Percentiles rank a stretch among this genome's conserved stretches.
Conservation (phyloP, 2,329 filamentous ascomycete genomes). For the Stachybotrys echinatus region DNA sequence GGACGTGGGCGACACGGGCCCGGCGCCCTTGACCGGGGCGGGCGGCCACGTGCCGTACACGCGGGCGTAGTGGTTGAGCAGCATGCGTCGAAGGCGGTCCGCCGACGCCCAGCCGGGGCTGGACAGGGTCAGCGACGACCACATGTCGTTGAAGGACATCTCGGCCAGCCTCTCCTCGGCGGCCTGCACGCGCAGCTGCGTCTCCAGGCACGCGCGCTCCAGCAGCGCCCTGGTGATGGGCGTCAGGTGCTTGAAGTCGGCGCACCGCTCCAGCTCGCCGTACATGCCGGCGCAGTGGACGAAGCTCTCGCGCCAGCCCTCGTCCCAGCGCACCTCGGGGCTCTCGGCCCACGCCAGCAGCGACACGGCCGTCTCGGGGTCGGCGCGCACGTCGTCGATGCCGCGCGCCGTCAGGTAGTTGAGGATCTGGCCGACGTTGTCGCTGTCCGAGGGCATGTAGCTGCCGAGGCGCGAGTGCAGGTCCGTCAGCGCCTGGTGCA, state of each 20-base stretch:
- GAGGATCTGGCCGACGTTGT: constrained; percentile 54
- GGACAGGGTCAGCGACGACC: constrained; percentile 35
- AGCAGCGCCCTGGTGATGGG: constrained; percentile 59
- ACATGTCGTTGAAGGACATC: constrained; percentile 60
- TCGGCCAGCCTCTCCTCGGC: constrained; percentile 55
- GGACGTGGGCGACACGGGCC: neutral
- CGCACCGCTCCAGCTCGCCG: constrained; percentile 39
- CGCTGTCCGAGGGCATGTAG: constrained; percentile 51
- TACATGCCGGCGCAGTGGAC: constrained; percentile 63
- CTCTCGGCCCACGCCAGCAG: constrained; percentile 62
- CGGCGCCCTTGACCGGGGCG: constrained; percentile 3
- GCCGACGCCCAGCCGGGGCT: constrained; percentile 48
- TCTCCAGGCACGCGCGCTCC: constrained; percentile 55
- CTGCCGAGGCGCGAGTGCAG: constrained; percentile 54
- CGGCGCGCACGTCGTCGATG: constrained; percentile 60
- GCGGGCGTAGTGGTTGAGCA: constrained; percentile 51
- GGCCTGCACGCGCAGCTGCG: constrained; percentile 55
- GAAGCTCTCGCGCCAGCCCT: constrained; percentile 64
- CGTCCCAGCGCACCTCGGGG: constrained; percentile 56
- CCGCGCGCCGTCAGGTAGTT: constrained; percentile 54
- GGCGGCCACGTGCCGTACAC: constrained; percentile 61
- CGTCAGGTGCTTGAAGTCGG: constrained; percentile 54
- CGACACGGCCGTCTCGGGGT: constrained; percentile 52
- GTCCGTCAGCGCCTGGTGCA: constrained; percentile 59
- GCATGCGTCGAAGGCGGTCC: constrained; percentile 55